Conservation (phyloP, 2,329 filamentous ascomycete genomes). For the Cercospora citrullina region DNA sequence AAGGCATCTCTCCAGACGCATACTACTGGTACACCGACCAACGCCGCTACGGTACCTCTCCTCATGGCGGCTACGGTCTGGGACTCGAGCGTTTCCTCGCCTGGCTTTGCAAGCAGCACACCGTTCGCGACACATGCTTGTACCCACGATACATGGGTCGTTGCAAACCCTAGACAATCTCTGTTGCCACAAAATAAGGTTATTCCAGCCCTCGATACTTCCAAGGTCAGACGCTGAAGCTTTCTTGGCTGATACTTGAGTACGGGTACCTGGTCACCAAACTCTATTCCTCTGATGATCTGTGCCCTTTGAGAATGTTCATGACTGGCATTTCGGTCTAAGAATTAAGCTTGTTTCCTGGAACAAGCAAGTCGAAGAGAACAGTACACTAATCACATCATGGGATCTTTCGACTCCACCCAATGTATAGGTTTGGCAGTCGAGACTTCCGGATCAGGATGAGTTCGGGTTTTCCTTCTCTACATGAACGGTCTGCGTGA, state of each 20-base stretch:
- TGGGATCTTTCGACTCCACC: neutral
- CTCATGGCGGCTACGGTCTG: slow-evolving; percentile 90
- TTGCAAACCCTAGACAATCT: slow-evolving; percentile 64
- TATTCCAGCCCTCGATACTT: neutral
- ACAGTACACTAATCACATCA: neutral
- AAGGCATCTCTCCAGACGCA: slow-evolving; percentile 77
- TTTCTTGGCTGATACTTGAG: neutral
- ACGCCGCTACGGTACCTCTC: slow-evolving; percentile 79
- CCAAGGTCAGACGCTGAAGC: neutral
- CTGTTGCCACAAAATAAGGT: neutral
- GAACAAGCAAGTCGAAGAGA: slow-evolving; percentile 7
- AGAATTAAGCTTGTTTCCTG: neutral
- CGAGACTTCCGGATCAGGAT: neutral
- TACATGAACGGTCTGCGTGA: too few relatives aligned
- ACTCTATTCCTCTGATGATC: neutral
- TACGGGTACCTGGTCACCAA: neutral
- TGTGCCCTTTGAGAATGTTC: neutral
- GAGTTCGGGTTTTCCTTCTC: neutral
- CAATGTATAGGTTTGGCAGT: neutral
- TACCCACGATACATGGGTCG: slow-evolving; percentile 80
- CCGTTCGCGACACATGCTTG: slow-evolving; percentile 68
- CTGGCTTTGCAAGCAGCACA: slow-evolving; percentile 67
- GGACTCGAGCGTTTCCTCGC: slow-evolving; percentile 80
- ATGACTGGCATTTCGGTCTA: neutral
- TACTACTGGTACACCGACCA: slow-evolving; percentile 98